Conservation (phyloP, 2,329 filamentous ascomycete genomes). For the Plenodomus biglobosus region DNA sequence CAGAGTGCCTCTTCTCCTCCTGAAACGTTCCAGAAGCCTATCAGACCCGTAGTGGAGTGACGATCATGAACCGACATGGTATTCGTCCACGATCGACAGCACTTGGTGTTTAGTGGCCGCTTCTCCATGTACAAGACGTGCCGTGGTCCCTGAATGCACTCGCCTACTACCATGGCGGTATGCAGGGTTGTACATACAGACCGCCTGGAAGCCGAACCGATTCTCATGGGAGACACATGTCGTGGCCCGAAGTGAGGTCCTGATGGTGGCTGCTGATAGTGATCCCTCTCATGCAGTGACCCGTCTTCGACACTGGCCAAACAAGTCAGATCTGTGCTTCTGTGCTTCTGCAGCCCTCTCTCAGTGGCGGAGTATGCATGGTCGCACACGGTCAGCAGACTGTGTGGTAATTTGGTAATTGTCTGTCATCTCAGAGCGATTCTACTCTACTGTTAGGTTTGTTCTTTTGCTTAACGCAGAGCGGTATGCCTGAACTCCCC, state of each 20-base stretch:
- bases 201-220: too few relatives aligned
- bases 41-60: neutral
- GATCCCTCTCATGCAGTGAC: too few relatives aligned
- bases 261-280: neutral
- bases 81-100: slow-evolving; percentile 6
- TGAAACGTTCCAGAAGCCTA: slow-evolving; percentile 9
- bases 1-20: slow-evolving; percentile 6
- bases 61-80: neutral
- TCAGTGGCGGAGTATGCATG: slow-evolving; percentile 1
- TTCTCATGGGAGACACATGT: too few relatives aligned
- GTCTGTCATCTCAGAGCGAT: neutral
- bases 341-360: slow-evolving; percentile 1
- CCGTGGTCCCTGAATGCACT: slow-evolving; percentile 8
- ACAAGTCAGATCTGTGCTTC: neutral
- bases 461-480: neutral
- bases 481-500: slow-evolving; percentile 9
- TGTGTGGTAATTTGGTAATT: neutral
- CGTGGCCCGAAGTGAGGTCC: too few relatives aligned
- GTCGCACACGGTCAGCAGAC: slow-evolving; percentile 1
- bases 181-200: neutral
- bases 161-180: neutral
- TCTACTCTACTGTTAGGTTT: too few relatives aligned
- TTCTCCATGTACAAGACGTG: slow-evolving; percentile 1
- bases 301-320: too few relatives aligned
- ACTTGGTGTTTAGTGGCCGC: slow-evolving; percentile 1